Evolutionary conservation across 1,284 basidiomycete genomes (phyloP).

Genomic region (Apiotrichum montevideense): DNA sequence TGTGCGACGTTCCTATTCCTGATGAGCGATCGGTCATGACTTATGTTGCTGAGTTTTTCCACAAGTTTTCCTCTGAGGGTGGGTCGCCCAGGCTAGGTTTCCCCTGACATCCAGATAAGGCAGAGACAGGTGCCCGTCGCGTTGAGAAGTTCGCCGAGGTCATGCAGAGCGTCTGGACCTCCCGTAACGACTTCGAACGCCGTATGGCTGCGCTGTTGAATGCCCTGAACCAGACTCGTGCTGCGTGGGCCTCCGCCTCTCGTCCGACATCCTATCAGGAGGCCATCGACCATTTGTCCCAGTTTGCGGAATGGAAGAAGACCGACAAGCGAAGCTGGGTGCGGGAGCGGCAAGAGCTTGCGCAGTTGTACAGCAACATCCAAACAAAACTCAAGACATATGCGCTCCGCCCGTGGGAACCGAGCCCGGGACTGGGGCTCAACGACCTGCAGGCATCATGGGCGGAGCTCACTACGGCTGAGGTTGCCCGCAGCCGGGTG

Average conservation of each 20-base stretch:
- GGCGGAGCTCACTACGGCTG: slow-evolving; percentile 64
- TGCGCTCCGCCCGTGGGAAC: slow-evolving; percentile 72
- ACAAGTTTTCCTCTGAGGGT: slow-evolving; percentile 97
- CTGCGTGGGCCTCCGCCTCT: slow-evolving; percentile 58
- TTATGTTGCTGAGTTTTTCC: slow-evolving; percentile 83
- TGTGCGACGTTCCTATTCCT: slow-evolving; percentile 80
- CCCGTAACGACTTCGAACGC: slow-evolving; percentile 81
- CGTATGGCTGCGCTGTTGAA: slow-evolving; percentile 60
- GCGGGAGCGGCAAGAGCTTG: slow-evolving; percentile 80
- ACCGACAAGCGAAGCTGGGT: slow-evolving; percentile 82
- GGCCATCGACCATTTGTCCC: slow-evolving; percentile 67
- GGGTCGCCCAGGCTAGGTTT: slow-evolving; percentile 22
- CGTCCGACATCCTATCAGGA: slow-evolving; percentile 72
- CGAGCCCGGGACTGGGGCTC: slow-evolving; percentile 63
- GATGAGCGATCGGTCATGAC: slow-evolving; percentile 79
- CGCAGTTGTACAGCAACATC: slow-evolving; percentile 84
- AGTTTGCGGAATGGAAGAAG: slow-evolving; percentile 77
- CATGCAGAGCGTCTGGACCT: slow-evolving; percentile 59
- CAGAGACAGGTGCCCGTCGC: slow-evolving; percentile 84
- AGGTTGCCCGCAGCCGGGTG: slow-evolving; percentile 68
- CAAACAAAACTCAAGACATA: slow-evolving; percentile 93
- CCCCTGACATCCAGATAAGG: slow-evolving; percentile 62
- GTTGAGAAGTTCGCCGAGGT: slow-evolving; percentile 95
- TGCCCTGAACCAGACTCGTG: slow-evolving; percentile 59
- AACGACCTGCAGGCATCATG: slow-evolving; percentile 75